Evolutionary conservation across 129 eudicot species (phyloP).

Genomic region (Smallanthus sonchifolius): DNA sequence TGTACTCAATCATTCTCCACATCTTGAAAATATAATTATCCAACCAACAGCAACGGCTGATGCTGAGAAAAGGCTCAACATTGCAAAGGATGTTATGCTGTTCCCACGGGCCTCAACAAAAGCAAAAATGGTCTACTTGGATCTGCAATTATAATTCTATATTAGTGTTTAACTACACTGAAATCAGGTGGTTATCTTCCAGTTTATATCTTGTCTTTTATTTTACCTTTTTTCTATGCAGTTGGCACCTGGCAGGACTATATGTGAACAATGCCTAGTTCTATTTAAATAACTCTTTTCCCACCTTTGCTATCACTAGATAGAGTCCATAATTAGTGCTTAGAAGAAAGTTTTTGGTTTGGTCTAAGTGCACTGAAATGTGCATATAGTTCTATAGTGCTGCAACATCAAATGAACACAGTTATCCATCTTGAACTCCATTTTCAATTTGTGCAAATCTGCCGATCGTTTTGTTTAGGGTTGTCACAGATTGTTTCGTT

Average conservation of each 20-base stretch:
- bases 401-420: too few species aligned
- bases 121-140: constrained; percentile 18
- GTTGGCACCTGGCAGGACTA: background rate
- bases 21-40: constrained; percentile 8
- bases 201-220: background rate
- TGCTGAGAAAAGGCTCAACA: background rate
- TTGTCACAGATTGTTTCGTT: too few species aligned
- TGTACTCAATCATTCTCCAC: constrained; percentile 14
- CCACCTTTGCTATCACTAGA: too few species aligned
- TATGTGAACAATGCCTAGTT: background rate
- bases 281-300: too few species aligned
- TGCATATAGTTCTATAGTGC: too few species aligned
- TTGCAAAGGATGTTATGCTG: constrained; percentile 22
- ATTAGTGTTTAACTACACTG: background rate
- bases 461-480: too few species aligned
- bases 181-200: background rate
- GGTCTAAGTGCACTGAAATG: too few species aligned
- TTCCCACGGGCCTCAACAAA: constrained; percentile 28
- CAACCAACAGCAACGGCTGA: background rate
- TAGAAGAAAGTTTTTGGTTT: too few species aligned
- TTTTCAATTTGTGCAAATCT: too few species aligned
- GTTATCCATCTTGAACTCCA: too few species aligned
- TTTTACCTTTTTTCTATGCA: background rate
- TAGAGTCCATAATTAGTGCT: too few species aligned
- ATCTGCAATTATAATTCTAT: background rate